Evolutionary conservation across 768 basidiomycete species (phyloP), one percentile per base, ranked within the genome.

Genomic region (Dendrothele bispora): DNA sequence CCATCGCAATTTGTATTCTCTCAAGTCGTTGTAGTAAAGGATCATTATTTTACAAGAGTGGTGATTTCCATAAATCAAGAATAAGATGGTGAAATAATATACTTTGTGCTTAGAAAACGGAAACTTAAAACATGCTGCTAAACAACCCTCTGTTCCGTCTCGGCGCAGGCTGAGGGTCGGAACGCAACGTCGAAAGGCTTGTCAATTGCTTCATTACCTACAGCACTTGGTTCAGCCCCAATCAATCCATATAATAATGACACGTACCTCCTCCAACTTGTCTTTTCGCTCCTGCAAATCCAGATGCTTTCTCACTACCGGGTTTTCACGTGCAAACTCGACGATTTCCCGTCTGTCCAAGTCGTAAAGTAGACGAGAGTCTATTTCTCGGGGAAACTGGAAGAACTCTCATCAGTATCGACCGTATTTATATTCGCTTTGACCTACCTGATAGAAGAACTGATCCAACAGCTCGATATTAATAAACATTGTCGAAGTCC

Each of bases 401-500:
- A 48, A 2, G n/a, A 46, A n/a, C 5, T 7, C 22, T 5, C 18
- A 29, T 24, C 27, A 18, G 36, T 5, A 37, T 24, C n/a, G 22
- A 28, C 21, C 4, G 2, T 25, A 44, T 24, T 25, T 6, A 18
- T 27, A 46, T 12, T n/a, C 0, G 12, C 11, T 20, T 39, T 22
- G 18, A 62, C 78, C 36, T 55, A 90, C 92, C 76, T 95, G 92
- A 61, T 98, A 97, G 75, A 98, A 98, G 77, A 98, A 99, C 57
- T 98, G 95, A 59, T 97, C 95, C 2, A 98, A 79, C 8, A 99
- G 75, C 64, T 99, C 97, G 50, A 99, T 97, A 70, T 94, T 97
- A 76, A 99, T 97, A 66, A 98, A 98, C 88, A 98, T 92, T 2
- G 95, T 84, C 3, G 93, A 91, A 0, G 95, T 98, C 61, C 93